Percentiles rank a stretch among this genome's conserved stretches.
Evolutionary conservation across 169 alveolate species (phyloP).

Genomic region (Cyclospora cayetanensis): DNA sequence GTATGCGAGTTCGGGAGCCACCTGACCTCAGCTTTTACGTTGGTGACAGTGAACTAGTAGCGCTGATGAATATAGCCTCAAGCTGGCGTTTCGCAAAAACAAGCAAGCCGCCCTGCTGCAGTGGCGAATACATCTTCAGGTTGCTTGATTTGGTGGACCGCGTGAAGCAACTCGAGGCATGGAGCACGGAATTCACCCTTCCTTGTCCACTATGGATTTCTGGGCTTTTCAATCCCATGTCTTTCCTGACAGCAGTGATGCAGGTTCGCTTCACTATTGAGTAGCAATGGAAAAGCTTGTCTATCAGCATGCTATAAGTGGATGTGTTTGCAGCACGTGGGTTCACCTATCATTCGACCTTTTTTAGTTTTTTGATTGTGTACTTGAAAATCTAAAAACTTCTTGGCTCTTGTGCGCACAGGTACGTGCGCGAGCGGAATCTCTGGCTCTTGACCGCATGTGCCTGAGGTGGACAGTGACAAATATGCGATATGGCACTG

Average conservation of each 20-base stretch:
- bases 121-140: constrained; percentile 36
- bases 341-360: not conserved
- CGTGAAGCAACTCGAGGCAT: constrained; percentile 85
- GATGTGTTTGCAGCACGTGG: not conserved
- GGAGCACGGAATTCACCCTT: constrained; percentile 87
- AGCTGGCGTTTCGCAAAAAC: no score
- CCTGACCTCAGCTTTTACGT: no score
- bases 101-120: not conserved
- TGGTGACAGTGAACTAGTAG: no score
- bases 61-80: no score
- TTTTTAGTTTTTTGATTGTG: not conserved
- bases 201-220: constrained; percentile 86
- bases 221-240: constrained; percentile 96
- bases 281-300: not conserved
- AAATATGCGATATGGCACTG: constrained; percentile 79
- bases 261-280: constrained; percentile 74
- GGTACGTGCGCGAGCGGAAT: constrained; percentile 90
- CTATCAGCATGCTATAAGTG: not conserved
- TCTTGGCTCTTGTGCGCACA: not conserved
- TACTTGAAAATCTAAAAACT: no score
- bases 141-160: constrained; percentile 87
- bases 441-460: constrained; percentile 92
- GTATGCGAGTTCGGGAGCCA: no score
- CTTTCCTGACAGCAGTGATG: constrained; percentile 95
- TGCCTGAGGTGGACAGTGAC: constrained; percentile 79